A percentile compares a stretch with the other conserved stretches of the same genome.
Evolutionary conservation across 1,284 basidiomycete species (phyloP).

Genomic region (Moesziomyces antarcticus): DNA sequence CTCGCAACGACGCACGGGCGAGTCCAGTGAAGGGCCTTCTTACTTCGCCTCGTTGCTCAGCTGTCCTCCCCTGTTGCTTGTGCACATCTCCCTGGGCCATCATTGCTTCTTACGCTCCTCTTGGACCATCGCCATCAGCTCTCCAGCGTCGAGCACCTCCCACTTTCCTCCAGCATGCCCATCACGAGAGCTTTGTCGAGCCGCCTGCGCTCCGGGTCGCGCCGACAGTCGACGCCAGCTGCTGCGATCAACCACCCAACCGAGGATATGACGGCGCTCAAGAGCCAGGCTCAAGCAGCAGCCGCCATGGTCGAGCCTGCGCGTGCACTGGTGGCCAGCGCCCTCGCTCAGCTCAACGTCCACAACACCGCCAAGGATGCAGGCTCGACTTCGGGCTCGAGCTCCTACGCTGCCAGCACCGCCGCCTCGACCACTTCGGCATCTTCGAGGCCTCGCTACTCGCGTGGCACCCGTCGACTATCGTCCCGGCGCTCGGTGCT

Average conservation of each 20-base stretch:
- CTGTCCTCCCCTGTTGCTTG: too few species aligned
- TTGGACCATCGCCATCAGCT: too few species aligned
- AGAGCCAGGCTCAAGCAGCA: conserved; percentile 15
- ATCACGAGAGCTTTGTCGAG: conserved; percentile 41
- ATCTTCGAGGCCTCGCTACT: conserved; percentile 17
- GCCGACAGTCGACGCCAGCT: conserved; percentile 9
- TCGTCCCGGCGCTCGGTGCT: conserved; percentile 41
- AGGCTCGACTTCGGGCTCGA: too few species aligned
- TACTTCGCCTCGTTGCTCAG: too few species aligned
- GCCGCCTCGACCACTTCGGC: conserved; percentile 18
- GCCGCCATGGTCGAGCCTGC: conserved; percentile 2
- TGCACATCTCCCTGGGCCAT: too few species aligned
- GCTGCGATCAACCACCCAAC: conserved; percentile 1
- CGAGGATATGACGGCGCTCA: conserved; percentile 25
- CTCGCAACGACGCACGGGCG: too few species aligned
- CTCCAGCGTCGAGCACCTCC: too few species aligned
- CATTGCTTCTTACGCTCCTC: too few species aligned
- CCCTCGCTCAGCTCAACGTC: conserved; percentile 29
- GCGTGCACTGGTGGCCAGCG: conserved; percentile 23
- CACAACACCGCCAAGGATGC: conserved; percentile 17
- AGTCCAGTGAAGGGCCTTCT: background rate
- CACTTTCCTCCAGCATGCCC: conserved; percentile 18
- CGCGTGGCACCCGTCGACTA: conserved; percentile 19
- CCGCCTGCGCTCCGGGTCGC: conserved; percentile 26
- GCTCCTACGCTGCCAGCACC: conserved; percentile 6